Percentiles rank a stretch among this genome's conserved stretches.
These are phyloP conservation scores for Sphagnum magellanicum DNA, from an alignment of 228 moss, liverwort and hornwort species.

Conservation along the genomic window DNA sequence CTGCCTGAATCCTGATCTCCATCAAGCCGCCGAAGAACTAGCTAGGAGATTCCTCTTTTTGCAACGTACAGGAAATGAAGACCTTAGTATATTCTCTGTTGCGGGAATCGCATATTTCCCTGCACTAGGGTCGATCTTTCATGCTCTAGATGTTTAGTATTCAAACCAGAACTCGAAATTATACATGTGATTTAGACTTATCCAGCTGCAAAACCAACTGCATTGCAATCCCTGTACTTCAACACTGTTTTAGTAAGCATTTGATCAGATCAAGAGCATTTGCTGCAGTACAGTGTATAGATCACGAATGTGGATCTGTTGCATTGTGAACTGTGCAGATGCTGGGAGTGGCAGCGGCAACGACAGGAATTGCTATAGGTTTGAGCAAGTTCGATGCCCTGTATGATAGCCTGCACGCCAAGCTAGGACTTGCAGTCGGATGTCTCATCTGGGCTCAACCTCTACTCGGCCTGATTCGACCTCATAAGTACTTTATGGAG, in stretches of 20 bases:
- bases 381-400: constrained; percentile 8
- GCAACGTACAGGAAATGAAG: not conserved
- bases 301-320: not conserved
- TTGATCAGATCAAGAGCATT: not conserved
- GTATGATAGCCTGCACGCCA: constrained; percentile 3
- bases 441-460: constrained; percentile 5
- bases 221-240: not conserved
- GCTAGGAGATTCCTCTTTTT: no score
- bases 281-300: no score
- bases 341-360: constrained; percentile 2
- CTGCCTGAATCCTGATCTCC: no score
- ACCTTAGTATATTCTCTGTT: not conserved
- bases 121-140: not conserved
- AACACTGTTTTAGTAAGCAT: no score
- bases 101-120: not conserved
- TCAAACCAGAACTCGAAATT: not conserved
- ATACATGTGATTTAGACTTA: not conserved
- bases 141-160: not conserved
- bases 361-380: constrained; percentile 1
- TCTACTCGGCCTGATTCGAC: constrained; percentile 1
- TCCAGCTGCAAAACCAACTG: not conserved
- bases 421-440: constrained; percentile 9
- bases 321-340: not conserved
- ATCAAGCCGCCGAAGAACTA: no score
- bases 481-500: constrained; percentile 3